phyloP scores from a whole-genome alignment of 371 early-diverging fungal genomes.

The Choanephora cucurbitarum region DNA sequence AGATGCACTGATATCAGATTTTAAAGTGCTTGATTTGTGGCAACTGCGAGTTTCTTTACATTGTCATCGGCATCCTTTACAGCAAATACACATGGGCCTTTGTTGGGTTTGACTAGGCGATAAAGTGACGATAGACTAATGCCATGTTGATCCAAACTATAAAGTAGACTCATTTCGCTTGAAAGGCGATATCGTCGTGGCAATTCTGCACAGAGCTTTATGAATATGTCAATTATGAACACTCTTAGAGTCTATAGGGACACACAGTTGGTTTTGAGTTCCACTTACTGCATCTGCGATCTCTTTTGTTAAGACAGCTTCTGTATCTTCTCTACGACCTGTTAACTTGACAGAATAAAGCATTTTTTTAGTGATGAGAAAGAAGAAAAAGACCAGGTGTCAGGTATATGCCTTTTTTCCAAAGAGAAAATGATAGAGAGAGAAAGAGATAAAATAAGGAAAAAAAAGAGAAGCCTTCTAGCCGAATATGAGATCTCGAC shows the following conservation, averaged over 20 bases:
- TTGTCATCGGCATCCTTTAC: slow-evolving; percentile 69
- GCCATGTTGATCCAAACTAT: slow-evolving; percentile 92
- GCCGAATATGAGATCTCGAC: no score
- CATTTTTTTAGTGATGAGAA: slow-evolving; percentile 3
- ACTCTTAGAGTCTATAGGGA: background rate
- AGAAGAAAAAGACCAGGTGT: background rate
- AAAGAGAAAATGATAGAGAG: no score
- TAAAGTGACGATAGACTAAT: slow-evolving; percentile 84
- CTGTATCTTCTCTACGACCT: slow-evolving; percentile 51
- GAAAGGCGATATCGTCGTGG: slow-evolving; percentile 68
- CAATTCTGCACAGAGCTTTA: slow-evolving; percentile 41
- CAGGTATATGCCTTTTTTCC: no score
- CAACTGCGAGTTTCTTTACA: slow-evolving; percentile 26
- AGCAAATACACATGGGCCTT: slow-evolving; percentile 71
- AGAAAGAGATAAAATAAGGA: no score
- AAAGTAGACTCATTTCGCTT: slow-evolving; percentile 75
- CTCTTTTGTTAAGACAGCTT: slow-evolving; percentile 50
- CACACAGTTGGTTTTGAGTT: background rate
- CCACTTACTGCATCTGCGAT: slow-evolving; percentile 49
- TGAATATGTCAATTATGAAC: background rate
- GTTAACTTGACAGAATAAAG: slow-evolving; percentile 33
- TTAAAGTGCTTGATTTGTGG: background rate
- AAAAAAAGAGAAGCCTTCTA: no score
- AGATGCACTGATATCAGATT: slow-evolving; percentile 6
- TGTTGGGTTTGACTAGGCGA: slow-evolving; percentile 49